Conservation (phyloP, 1,139 yeast species). For the Debaryomyces udenii region DNA sequence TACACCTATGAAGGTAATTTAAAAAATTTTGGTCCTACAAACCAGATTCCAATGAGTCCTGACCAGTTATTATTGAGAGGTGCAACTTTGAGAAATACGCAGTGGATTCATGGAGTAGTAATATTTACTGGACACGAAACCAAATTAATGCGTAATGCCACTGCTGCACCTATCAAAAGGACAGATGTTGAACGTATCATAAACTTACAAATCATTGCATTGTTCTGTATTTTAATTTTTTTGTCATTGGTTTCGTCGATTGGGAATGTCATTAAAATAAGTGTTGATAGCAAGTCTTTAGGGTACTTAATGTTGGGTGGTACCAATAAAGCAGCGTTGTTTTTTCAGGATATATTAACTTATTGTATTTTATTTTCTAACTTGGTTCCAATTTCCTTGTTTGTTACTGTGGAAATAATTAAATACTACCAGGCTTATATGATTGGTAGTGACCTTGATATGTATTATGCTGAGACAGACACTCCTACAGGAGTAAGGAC, state of each 20-base stretch:
- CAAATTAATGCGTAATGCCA: slow-evolving; percentile 96
- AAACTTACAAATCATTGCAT: slow-evolving; percentile 85
- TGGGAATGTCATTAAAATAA: slow-evolving; percentile 80
- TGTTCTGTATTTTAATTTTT: slow-evolving; percentile 76
- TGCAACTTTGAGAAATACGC: slow-evolving; percentile 91
- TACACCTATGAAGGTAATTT: slow-evolving; percentile 94
- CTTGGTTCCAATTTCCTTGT: slow-evolving; percentile 91
- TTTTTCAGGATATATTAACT: slow-evolving; percentile 85
- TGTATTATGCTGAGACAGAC: slow-evolving; percentile 85
- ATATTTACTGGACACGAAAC: slow-evolving; percentile 98
- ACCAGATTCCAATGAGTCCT: slow-evolving; percentile 73
- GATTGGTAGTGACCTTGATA: slow-evolving; percentile 91
- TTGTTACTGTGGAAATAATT: slow-evolving; percentile 93
- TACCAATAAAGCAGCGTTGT: slow-evolving; percentile 66
- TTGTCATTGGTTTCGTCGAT: slow-evolving; percentile 79
- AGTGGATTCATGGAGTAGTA: slow-evolving; percentile 93
- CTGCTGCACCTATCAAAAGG: slow-evolving; percentile 95
- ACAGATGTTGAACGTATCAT: slow-evolving; percentile 97
- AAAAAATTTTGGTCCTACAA: slow-evolving; percentile 52
- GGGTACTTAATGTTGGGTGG: slow-evolving; percentile 72
- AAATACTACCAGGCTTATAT: slow-evolving; percentile 93
- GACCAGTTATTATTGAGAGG: slow-evolving; percentile 93
- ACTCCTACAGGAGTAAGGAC: slow-evolving; percentile 96
- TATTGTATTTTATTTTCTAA: slow-evolving; percentile 96
- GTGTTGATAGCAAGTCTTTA: slow-evolving; percentile 54